Conservation (phyloP, 2,329 filamentous ascomycete species). For the Colletotrichum nymphaeae region DNA sequence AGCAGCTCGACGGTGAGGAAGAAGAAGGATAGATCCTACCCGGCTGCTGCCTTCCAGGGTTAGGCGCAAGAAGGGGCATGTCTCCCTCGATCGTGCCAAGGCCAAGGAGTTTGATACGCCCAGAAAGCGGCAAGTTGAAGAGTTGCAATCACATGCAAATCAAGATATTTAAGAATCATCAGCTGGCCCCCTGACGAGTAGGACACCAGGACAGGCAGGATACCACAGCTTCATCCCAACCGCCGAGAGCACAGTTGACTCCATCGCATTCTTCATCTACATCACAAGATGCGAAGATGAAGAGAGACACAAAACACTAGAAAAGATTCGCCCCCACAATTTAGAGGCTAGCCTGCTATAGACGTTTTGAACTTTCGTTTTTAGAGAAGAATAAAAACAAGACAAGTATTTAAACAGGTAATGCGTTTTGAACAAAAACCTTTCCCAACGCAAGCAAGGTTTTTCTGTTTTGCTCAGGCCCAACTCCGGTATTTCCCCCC, state of each 20-base stretch:
- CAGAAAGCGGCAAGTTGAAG: not conserved
- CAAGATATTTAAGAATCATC: not conserved
- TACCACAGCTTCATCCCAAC: not conserved
- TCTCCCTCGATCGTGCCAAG: too few species aligned
- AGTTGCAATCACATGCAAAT: not conserved
- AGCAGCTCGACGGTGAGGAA: constrained; percentile 66
- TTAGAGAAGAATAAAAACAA: not conserved
- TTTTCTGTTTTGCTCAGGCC: not conserved
- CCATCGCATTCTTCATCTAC: too few species aligned
- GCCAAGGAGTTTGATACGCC: too few species aligned
- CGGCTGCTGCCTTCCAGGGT: constrained; percentile 69
- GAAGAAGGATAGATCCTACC: constrained; percentile 71
- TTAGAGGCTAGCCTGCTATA: not conserved
- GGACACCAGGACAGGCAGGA: not conserved
- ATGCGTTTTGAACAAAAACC: not conserved
- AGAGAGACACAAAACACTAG: not conserved
- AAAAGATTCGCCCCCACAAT: not conserved
- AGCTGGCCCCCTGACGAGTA: too few species aligned
- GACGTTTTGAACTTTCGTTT: not conserved
- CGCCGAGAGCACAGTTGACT: not conserved
- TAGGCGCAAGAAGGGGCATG: constrained; percentile 36
- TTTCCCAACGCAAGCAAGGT: not conserved
- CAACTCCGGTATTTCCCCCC: not conserved
- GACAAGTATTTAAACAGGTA: not conserved
- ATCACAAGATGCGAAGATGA: not conserved